A percentile compares a stretch with the other conserved stretches of the same genome.
Evolutionary conservation across 2,329 filamentous ascomycete genomes (phyloP).

Genomic region (Cladosporium sp.): DNA sequence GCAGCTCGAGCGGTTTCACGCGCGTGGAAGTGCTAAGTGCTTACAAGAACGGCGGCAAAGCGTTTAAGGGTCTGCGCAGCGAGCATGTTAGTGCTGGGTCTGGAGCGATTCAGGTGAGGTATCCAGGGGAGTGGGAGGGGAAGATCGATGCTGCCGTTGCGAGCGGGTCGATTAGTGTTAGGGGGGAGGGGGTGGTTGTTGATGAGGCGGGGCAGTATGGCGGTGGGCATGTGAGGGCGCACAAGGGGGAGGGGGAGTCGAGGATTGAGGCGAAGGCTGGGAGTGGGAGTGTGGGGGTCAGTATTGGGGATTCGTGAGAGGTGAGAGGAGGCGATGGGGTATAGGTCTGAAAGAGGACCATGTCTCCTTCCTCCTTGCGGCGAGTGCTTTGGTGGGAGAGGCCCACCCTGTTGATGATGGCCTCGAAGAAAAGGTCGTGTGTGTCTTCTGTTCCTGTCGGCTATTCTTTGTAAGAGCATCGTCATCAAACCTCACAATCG

Average conservation of each 20-base stretch:
- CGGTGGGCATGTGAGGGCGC: constrained; percentile 37
- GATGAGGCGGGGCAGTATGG: constrained; percentile 29
- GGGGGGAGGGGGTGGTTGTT: constrained; percentile 41
- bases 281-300: constrained; percentile 29
- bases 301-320: constrained; percentile 23
- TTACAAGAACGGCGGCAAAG: constrained; percentile 30
- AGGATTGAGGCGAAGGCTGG: constrained; percentile 36
- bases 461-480: not conserved
- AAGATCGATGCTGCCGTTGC: constrained; percentile 39
- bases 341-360: not conserved
- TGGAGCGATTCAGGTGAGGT: constrained; percentile 39
- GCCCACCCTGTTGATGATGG: not conserved
- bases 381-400: too few species aligned
- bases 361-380: not conserved
- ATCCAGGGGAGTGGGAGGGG: constrained; percentile 47
- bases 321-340: not conserved
- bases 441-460: not conserved
- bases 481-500: not conserved
- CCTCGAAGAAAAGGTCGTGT: not conserved
- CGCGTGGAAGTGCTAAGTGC: constrained; percentile 37
- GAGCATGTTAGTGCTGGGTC: constrained; percentile 36
- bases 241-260: constrained; percentile 39
- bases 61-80: constrained; percentile 31
- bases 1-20: constrained; percentile 39
- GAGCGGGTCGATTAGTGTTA: constrained; percentile 41